Evolutionary conservation across 2,329 filamentous ascomycete genomes (phyloP).

Genomic region (Canariomyces notabilis): DNA sequence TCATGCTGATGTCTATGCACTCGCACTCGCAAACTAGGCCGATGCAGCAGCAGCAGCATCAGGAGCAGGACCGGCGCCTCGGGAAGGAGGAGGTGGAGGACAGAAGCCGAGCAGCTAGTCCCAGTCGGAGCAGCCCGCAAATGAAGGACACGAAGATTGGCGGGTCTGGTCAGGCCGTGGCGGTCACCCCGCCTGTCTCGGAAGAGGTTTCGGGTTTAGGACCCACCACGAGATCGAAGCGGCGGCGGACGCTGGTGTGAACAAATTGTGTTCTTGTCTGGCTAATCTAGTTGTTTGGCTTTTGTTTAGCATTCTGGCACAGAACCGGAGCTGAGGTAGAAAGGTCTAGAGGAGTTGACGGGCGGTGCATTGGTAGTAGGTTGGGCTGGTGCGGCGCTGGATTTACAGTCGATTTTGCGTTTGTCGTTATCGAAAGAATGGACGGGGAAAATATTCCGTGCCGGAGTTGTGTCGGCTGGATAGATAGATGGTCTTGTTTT

Average conservation of each 20-base stretch:
- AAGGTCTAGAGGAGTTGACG: too few species aligned
- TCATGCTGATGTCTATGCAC: slow-evolving; percentile 43
- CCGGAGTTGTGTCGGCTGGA: too few species aligned
- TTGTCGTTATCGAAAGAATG: too few species aligned
- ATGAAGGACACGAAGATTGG: too few species aligned
- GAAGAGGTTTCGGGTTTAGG: neutral
- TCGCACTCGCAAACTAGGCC: neutral
- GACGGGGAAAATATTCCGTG: too few species aligned
- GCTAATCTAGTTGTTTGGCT: neutral
- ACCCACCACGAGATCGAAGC: slow-evolving; percentile 3
- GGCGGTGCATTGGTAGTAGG: neutral
- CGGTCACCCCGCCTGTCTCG: neutral
- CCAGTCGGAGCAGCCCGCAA: too few species aligned
- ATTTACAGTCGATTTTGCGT: too few species aligned
- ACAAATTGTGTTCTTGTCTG: neutral
- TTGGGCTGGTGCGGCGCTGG: too few species aligned
- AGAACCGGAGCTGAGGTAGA: too few species aligned
- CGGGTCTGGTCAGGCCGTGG: too few species aligned
- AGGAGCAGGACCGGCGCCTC: neutral
- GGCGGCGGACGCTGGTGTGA: slow-evolving; percentile 8
- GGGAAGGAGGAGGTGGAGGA: neutral
- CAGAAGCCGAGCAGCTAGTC: too few species aligned
- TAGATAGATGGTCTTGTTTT: neutral
- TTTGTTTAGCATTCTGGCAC: neutral
- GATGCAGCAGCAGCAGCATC: slow-evolving; percentile 19